Evolutionary conservation across 2,329 filamentous ascomycete species (phyloP).

Genomic region (Xylaria sp.): DNA sequence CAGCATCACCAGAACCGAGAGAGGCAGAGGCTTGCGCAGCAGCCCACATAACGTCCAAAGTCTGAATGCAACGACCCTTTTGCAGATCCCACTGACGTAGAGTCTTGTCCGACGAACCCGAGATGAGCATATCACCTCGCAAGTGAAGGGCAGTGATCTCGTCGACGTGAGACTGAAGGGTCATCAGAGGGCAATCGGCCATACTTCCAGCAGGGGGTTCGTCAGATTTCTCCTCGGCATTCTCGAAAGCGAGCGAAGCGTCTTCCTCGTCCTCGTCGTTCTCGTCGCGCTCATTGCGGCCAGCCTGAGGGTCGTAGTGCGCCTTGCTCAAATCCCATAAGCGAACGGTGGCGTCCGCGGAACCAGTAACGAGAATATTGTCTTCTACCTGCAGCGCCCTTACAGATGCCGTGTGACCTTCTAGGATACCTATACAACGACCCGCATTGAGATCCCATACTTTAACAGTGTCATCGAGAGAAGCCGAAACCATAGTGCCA

Average conservation of each 20-base stretch:
- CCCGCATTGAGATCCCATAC: slow-evolving; percentile 97
- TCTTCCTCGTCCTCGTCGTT: slow-evolving; percentile 53
- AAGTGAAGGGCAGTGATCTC: slow-evolving; percentile 95
- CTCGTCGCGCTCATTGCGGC: slow-evolving; percentile 52
- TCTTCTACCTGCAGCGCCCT: slow-evolving; percentile 90
- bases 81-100: slow-evolving; percentile 95
- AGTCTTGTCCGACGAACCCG: slow-evolving; percentile 95
- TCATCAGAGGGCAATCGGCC: slow-evolving; percentile 83
- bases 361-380: slow-evolving; percentile 90
- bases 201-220: slow-evolving; percentile 73
- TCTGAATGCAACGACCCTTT: slow-evolving; percentile 96
- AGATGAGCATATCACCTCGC: slow-evolving; percentile 81
- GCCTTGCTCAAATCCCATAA: slow-evolving; percentile 92
- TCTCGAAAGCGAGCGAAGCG: slow-evolving; percentile 67
- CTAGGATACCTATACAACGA: slow-evolving; percentile 82
- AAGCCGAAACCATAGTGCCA: slow-evolving; percentile 86
- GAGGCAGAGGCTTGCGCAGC: slow-evolving; percentile 80
- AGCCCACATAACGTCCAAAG: slow-evolving; percentile 95
- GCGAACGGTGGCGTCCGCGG: slow-evolving; percentile 87
- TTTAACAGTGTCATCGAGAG: slow-evolving; percentile 85
- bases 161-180: slow-evolving; percentile 82
- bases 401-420: slow-evolving; percentile 93
- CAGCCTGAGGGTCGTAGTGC: slow-evolving; percentile 68
- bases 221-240: slow-evolving; percentile 55
- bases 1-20: slow-evolving; percentile 53